Evolutionary conservation across 2,329 filamentous ascomycete species (phyloP), one percentile per base, ranked within the genome.

Genomic region (Diaporthe vaccinii): DNA sequence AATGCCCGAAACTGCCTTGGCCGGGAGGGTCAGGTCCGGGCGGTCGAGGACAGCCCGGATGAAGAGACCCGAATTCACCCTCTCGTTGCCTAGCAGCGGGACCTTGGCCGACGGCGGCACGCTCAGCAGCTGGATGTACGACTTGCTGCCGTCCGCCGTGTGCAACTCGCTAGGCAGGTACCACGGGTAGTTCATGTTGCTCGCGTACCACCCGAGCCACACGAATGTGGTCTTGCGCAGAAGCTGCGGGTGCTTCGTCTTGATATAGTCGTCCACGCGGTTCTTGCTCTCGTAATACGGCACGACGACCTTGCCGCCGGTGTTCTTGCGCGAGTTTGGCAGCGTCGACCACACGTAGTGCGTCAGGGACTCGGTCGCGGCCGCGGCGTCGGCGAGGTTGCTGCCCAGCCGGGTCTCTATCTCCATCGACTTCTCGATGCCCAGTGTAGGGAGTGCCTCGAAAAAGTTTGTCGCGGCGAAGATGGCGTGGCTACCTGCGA

Each of bases 271-370:
- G 75, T 87, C 85, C 8, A 86, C 81, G 1, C 79, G 79, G 34
- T 82, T 82, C 77, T 88, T 88, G 76, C 80, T 82, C n/a, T 84
- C 84, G 75, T 85, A 86, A 75, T 88, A 85, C 0, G 85, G 84
- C 0, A 86, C 81, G 5, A 78, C 49, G 3, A 79, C 74, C 65
- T 83, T 82, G 0, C 85, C 85, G 0, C 76, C 75, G 7, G 81
- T 82, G 22, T 83, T 79, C 17, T 75, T 77, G 46, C 77, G 78
- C 7, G 81, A 78, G 49, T 83, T 82, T 1, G 86, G 86, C 7
- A 86, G 80, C 0, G 86, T 87, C 10, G 84, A 86, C 85, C 85
- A 87, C 72, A 88, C 81, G 77, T 84, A 88, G 75, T 87, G 85
- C 72, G 85, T 79, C 1, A 88, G 81, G 0, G 84, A 83, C 0